Conservation (phyloP, 1,139 yeast genomes). For the Debaryomyces sp. region DNA sequence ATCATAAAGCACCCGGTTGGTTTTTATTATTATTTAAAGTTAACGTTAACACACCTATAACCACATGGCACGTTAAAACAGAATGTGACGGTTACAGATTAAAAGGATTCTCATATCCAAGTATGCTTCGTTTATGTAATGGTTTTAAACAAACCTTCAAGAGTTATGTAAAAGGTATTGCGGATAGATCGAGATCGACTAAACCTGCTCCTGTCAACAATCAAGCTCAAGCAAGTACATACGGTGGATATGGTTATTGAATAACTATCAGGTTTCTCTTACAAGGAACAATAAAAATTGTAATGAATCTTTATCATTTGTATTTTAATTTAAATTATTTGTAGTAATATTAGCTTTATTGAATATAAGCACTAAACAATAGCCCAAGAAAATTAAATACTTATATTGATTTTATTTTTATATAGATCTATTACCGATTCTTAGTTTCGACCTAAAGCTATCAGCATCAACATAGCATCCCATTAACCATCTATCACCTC, state of each 20-base stretch:
- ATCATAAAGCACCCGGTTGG: constrained; percentile 92
- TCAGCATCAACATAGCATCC: constrained; percentile 81
- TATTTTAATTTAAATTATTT: constrained; percentile 5
- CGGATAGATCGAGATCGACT: constrained; percentile 20
- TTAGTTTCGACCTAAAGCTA: constrained; percentile 64
- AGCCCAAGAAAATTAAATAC: not conserved
- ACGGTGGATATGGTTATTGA: constrained; percentile 31
- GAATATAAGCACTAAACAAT: not conserved
- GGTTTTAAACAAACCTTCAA: constrained; percentile 78
- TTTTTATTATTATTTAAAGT: constrained; percentile 82
- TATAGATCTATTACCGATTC: constrained; percentile 26
- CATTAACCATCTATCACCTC: constrained; percentile 70
- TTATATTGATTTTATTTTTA: not conserved
- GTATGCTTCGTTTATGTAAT: constrained; percentile 83
- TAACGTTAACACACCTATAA: constrained; percentile 69
- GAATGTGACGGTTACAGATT: constrained; percentile 84
- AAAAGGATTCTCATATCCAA: constrained; percentile 80
- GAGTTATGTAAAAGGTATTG: constrained; percentile 32
- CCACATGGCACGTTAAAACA: constrained; percentile 89
- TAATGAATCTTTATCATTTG: not conserved
- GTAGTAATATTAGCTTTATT: constrained; percentile 3
- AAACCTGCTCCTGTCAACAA: constrained; percentile 15
- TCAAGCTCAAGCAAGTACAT: constrained; percentile 22
- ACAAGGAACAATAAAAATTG: not conserved
- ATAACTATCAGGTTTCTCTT: not conserved